phyloP scores from a whole-genome alignment of 2,329 filamentous ascomycete genomes.

The Penicillium sp. region DNA sequence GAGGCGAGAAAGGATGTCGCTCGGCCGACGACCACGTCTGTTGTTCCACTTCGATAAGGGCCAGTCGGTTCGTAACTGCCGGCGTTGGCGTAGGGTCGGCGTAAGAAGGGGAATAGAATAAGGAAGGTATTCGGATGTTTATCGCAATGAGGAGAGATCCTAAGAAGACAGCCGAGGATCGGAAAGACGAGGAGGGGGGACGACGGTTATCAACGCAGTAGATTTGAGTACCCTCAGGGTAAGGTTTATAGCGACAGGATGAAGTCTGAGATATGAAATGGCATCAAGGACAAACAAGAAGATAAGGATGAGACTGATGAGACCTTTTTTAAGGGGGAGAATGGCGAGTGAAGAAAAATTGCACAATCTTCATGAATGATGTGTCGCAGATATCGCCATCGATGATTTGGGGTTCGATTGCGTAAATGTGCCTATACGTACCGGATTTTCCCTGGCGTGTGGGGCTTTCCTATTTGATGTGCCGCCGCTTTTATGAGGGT shows the following conservation, averaged over 20 bases:
- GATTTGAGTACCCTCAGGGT: slow-evolving; percentile 1
- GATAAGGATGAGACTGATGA: neutral
- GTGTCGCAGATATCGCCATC: slow-evolving; percentile 1
- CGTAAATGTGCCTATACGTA: slow-evolving; percentile 1
- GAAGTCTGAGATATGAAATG: neutral
- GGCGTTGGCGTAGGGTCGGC: neutral
- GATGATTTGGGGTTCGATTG: slow-evolving; percentile 4
- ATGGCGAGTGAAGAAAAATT: neutral
- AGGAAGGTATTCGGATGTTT: neutral
- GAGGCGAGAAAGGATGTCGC: neutral
- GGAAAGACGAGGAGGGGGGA: neutral
- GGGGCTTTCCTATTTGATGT: slow-evolving; percentile 2
- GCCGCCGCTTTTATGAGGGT: slow-evolving; percentile 6
- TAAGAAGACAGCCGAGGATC: neutral
- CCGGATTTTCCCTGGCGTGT: neutral
- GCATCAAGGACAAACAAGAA: neutral
- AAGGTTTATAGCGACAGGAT: neutral
- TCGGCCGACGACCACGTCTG: neutral
- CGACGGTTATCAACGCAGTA: neutral
- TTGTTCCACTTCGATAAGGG: neutral
- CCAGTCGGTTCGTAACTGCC: neutral
- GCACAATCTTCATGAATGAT: slow-evolving; percentile 1
- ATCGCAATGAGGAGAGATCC: neutral
- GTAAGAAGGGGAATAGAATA: neutral
- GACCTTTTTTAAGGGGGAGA: neutral